Percentiles rank a stretch among this genome's conserved stretches.
Evolutionary conservation across 2,329 filamentous ascomycete genomes (phyloP).

Genomic region (Penicillium olsonii): DNA sequence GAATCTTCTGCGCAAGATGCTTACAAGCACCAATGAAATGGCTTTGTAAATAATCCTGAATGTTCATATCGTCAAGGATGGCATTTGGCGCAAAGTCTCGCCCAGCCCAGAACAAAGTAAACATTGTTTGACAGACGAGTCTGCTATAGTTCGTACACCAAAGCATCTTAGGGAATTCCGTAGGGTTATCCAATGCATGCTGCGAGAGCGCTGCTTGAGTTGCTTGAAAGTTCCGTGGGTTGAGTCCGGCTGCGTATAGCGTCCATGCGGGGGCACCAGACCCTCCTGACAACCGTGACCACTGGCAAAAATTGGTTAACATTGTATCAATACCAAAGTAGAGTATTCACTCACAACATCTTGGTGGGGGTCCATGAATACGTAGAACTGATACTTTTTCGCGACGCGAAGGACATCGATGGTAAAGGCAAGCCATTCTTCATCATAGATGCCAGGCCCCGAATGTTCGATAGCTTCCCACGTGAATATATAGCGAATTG

Average conservation of each 20-base stretch:
- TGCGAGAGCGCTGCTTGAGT: conserved; percentile 94
- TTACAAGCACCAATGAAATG: conserved; percentile 81
- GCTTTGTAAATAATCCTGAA: conserved; percentile 88
- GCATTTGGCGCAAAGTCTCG: conserved; percentile 93
- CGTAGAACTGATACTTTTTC: conserved; percentile 87
- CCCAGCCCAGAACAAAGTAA: conserved; percentile 91
- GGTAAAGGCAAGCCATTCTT: conserved; percentile 89
- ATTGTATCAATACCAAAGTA: conserved; percentile 1
- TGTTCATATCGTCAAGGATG: conserved; percentile 90
- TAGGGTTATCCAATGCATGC: conserved; percentile 84
- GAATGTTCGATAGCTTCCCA: conserved; percentile 98
- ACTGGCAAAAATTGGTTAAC: conserved; percentile 53
- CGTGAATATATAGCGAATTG: conserved; percentile 93
- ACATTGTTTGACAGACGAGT: conserved; percentile 83
- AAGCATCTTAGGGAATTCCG: conserved; percentile 95
- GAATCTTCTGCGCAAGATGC: conserved; percentile 79
- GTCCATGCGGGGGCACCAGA: conserved; percentile 98
- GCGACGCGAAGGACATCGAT: conserved; percentile 80
- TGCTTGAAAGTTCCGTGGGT: conserved; percentile 78
- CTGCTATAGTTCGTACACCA: conserved; percentile 98
- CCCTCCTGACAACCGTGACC: conserved; percentile 91
- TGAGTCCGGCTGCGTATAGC: conserved; percentile 86
- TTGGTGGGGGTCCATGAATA: conserved; percentile 99
- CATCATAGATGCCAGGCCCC: conserved; percentile 88
- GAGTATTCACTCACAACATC: conserved; percentile 81